Percentiles rank a stretch among this genome's conserved stretches.
These are phyloP conservation scores for Tylopilus sp. DNA, from an alignment of 1,284 basidiomycete genomes.

Conservation along the genomic window DNA sequence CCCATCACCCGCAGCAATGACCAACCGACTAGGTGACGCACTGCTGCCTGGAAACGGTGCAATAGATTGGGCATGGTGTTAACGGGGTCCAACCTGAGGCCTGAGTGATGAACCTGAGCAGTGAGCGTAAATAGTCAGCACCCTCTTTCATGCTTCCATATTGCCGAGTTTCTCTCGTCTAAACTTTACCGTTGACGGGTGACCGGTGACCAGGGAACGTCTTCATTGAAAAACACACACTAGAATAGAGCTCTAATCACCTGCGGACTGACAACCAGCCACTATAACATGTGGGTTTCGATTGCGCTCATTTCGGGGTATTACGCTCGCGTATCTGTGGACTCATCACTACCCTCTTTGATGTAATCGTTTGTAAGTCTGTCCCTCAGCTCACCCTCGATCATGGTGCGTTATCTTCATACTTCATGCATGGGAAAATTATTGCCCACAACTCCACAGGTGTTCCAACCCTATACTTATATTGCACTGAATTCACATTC, in stretches of 20 bases:
- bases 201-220: too few species aligned
- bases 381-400: not conserved
- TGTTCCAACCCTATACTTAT: too few species aligned
- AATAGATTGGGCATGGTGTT: not conserved
- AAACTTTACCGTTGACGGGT: too few species aligned
- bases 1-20: constrained; percentile 1
- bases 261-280: not conserved
- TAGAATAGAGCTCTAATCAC: not conserved
- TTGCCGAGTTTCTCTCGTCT: too few species aligned
- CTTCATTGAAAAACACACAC: too few species aligned
- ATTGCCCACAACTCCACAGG: not conserved
- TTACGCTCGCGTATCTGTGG: not conserved
- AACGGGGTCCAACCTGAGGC: not conserved
- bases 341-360: not conserved
- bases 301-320: not conserved
- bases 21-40: not conserved
- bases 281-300: not conserved
- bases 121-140: constrained; percentile 4
- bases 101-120: not conserved
- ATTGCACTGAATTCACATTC: not conserved
- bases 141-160: constrained; percentile 1
- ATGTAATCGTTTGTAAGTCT: not conserved
- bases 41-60: not conserved
- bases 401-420: not conserved
- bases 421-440: not conserved